Evolutionary conservation across 1,284 basidiomycete genomes (phyloP).

Genomic region (Hemileccinum hortonii): DNA sequence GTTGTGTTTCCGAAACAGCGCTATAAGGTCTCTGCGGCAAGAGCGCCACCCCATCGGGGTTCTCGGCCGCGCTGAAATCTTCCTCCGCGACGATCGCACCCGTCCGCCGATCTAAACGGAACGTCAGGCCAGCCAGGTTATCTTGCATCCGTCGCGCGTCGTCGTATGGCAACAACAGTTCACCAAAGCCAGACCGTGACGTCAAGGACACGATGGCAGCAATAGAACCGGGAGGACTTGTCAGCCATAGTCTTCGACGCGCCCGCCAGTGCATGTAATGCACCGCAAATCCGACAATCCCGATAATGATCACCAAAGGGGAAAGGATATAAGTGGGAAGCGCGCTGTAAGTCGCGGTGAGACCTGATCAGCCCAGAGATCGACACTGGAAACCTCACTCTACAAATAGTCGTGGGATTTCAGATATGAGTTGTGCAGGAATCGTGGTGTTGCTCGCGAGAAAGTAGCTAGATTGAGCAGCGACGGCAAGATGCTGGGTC

Average conservation of each 20-base stretch:
- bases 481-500: slow-evolving; percentile 56
- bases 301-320: slow-evolving; percentile 45
- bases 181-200: slow-evolving; percentile 59
- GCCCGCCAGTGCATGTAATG: slow-evolving; percentile 48
- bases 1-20: slow-evolving; percentile 3
- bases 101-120: slow-evolving; percentile 56
- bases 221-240: slow-evolving; percentile 59
- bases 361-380: background rate
- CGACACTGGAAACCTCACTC: slow-evolving; percentile 43
- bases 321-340: slow-evolving; percentile 51
- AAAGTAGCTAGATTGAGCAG: slow-evolving; percentile 59
- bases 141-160: slow-evolving; percentile 40
- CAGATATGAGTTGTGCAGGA: slow-evolving; percentile 38
- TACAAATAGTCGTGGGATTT: slow-evolving; percentile 50
- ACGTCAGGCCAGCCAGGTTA: slow-evolving; percentile 54
- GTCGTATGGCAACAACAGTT: slow-evolving; percentile 61
- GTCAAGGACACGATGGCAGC: slow-evolving; percentile 56
- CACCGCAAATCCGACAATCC: slow-evolving; percentile 43
- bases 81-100: slow-evolving; percentile 59
- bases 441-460: slow-evolving; percentile 38
- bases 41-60: slow-evolving; percentile 18
- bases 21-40: slow-evolving; percentile 13
- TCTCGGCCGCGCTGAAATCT: slow-evolving; percentile 5
- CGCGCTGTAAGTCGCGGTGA: slow-evolving; percentile 37
- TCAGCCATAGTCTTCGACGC: slow-evolving; percentile 51